Base-by-base conservation (phyloP, 2,329 filamentous ascomycete genomes). In the Diplodia seriata region DNA sequence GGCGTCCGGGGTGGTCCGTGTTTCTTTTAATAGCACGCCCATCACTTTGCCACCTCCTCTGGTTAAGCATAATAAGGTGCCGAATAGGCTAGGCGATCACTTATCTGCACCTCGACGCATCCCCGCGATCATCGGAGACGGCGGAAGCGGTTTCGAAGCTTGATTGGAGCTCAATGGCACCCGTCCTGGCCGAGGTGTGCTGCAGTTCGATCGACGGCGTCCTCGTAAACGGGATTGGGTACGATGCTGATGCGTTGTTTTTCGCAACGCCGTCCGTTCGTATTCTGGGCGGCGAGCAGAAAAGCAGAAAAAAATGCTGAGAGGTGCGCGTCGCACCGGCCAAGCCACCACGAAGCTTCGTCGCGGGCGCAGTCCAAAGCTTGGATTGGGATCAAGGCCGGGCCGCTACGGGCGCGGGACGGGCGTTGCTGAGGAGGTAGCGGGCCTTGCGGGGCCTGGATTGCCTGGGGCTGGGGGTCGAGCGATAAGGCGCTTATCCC, bases 21-120 rank as follows among this genome's bases (percentile, higher is more conserved):
- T 63, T 63, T 38, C 59, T 63, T 51, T 63, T 63, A 51, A 51
- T 63, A 63, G 43, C 43, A 15, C 47, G 59, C 7, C 23, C 47
- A n/a, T 53, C 31, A 47, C 23, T 38, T 63, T 20, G 38, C 43
- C 31, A 20, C 54, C n/a, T 6, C 14, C 8, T 33, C 4, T 7
- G 15, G 29, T 63, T 40, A 51, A 63, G 59, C 59, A 63, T 51
- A 26, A 61, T 5, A 29, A 29, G 50, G 12, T 38, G 55, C 31
- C 6, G 11, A 15, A 23, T 15, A 11, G 9, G 55, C 43, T 20
- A 26, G 50, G n/a, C 20, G 33, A 4, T 47, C 18, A 31, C 26
- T 51, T 51, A 43, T 51, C 20, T 18, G 15, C 12, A 9, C 20
- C 20, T 33, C 29, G 4, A 9, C 47, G 20, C n/a, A 20, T 33